Percentiles rank a stretch among this genome's conserved stretches.
phyloP scores from a whole-genome alignment of 2,329 filamentous ascomycete genomes.

The Capronia coronata region DNA sequence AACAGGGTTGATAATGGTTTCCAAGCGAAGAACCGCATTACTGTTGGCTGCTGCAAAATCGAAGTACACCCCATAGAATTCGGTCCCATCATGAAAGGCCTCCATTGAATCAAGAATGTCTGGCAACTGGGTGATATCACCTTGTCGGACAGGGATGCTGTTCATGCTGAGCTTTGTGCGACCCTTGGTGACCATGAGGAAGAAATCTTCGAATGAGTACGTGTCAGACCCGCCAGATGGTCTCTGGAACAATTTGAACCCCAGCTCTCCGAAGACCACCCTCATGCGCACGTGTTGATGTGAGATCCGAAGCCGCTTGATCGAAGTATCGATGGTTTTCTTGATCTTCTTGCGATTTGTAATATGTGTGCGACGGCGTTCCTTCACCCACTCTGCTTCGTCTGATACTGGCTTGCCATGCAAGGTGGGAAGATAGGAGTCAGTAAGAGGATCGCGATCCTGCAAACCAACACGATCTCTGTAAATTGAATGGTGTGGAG shows the following conservation, averaged over 20 bases:
- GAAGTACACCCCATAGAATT: constrained; percentile 37
- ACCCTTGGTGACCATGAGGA: constrained; percentile 36
- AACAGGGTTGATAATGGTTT: constrained; percentile 29
- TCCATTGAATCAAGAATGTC: constrained; percentile 27
- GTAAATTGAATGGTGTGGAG: constrained; percentile 20
- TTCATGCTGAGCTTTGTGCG: constrained; percentile 34
- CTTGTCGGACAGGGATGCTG: constrained; percentile 15
- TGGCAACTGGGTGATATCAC: constrained; percentile 30
- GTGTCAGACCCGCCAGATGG: constrained; percentile 28
- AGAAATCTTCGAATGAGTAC: constrained; percentile 38
- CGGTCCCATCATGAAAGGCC: constrained; percentile 29
- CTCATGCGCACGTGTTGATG: constrained; percentile 38
- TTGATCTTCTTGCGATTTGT: constrained; percentile 33
- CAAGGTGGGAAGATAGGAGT: constrained; percentile 24
- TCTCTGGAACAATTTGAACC: constrained; percentile 34
- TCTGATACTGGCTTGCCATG: constrained; percentile 22
- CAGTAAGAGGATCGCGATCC: constrained; percentile 13
- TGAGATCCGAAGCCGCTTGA: constrained; percentile 32
- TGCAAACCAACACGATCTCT: constrained; percentile 18
- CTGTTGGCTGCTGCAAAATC: constrained; percentile 34
- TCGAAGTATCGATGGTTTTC: constrained; percentile 31
- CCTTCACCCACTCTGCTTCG: constrained; percentile 26
- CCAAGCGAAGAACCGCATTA: constrained; percentile 33
- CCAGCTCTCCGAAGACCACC: constrained; percentile 39
- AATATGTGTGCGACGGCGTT: constrained; percentile 26